Conservation (phyloP, 1,284 basidiomycete genomes). For the Austroboletus novae-zelandiae region DNA sequence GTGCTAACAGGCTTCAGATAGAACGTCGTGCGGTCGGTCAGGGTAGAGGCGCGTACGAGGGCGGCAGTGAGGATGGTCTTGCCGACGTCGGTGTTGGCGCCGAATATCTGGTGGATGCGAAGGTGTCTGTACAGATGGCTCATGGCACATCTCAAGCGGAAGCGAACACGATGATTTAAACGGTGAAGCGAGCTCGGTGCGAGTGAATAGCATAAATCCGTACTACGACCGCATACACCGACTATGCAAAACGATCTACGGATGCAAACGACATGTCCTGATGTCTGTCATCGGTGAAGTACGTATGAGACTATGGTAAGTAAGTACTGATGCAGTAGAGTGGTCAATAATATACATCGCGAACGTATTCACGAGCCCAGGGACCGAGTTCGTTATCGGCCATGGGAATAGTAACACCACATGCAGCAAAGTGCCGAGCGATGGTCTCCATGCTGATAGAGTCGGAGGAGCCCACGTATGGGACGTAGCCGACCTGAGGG, state of each 20-base stretch:
- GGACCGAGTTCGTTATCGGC: slow-evolving; percentile 40
- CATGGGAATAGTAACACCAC: slow-evolving; percentile 36
- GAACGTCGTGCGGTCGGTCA: slow-evolving; percentile 51
- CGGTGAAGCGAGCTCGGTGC: background rate
- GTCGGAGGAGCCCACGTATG: slow-evolving; percentile 26
- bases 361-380: slow-evolving; percentile 39
- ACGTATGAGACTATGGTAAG: slow-evolving; percentile 15
- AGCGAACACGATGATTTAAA: slow-evolving; percentile 1
- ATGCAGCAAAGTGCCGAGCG: slow-evolving; percentile 40
- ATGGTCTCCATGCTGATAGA: slow-evolving; percentile 28
- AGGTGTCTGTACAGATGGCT: slow-evolving; percentile 69
- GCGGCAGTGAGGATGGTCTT: slow-evolving; percentile 89
- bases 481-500: slow-evolving; percentile 28
- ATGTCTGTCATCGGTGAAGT: slow-evolving; percentile 13
- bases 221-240: slow-evolving; percentile 16
- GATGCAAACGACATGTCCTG: slow-evolving; percentile 28
- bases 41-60: slow-evolving; percentile 72
- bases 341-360: slow-evolving; percentile 28
- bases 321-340: background rate
- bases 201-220: slow-evolving; percentile 15
- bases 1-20: slow-evolving; percentile 94
- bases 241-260: slow-evolving; percentile 5
- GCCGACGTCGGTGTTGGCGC: slow-evolving; percentile 90
- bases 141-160: slow-evolving; percentile 16
- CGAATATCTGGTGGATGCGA: slow-evolving; percentile 86